Percentiles rank a stretch among this genome's conserved stretches.
Conservation (phyloP, 148 eudicot genomes). For the Selenicereus undatus region DNA sequence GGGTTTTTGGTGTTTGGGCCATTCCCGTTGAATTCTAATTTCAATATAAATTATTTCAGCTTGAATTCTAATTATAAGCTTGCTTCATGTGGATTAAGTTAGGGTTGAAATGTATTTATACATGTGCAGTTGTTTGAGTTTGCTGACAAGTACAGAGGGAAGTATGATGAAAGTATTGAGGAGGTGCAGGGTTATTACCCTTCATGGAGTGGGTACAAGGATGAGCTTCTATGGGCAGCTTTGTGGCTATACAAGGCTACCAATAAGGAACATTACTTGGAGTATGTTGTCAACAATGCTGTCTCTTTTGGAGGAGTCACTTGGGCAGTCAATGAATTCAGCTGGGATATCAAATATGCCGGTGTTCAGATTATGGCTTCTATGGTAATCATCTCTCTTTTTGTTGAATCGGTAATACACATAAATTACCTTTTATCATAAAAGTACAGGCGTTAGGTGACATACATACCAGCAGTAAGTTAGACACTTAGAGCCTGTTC, state of each 20-base stretch:
- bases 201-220: conserved; percentile 76
- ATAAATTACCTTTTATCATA: no score
- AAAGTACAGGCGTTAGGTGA: no score
- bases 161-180: conserved; percentile 52
- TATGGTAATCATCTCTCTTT: conserved; percentile 15
- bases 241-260: conserved; percentile 84
- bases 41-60: no score
- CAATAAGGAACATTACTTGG: conserved; percentile 38
- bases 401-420: not conserved
- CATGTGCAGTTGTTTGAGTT: conserved; percentile 67
- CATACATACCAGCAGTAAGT: no score
- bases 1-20: no score
- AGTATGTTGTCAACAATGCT: conserved; percentile 44
- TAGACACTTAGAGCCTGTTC: no score
- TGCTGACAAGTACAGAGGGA: conserved; percentile 75
- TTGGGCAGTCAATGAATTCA: conserved; percentile 56
- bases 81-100: no score
- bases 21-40: no score
- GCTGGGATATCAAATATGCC: conserved; percentile 62
- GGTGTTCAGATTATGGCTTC: conserved; percentile 35
- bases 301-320: conserved; percentile 58
- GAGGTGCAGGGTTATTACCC: conserved; percentile 59
- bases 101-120: not conserved
- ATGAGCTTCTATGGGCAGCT: conserved; percentile 80
- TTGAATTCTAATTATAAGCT: no score